phyloP scores from a whole-genome alignment of 2,329 filamentous ascomycete species.

The Fusarium austroafricanum region DNA sequence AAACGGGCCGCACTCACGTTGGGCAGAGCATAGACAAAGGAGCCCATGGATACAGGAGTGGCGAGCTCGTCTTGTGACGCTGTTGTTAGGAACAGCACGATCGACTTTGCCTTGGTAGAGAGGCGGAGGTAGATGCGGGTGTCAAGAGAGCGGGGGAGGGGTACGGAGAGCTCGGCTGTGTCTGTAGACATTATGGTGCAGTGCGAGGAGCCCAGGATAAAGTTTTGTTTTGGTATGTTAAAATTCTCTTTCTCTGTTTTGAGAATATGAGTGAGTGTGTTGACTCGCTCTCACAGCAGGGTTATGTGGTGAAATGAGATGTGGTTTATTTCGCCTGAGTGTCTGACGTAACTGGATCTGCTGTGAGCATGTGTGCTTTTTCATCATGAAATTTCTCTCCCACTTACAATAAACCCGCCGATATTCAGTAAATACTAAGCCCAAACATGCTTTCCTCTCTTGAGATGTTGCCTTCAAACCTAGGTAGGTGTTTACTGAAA shows the following conservation, averaged over 20 bases:
- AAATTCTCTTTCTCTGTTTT: neutral
- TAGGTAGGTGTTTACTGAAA: neutral
- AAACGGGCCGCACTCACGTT: conserved; percentile 68
- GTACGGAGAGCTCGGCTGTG: conserved; percentile 64
- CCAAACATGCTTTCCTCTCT: neutral
- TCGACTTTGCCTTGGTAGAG: conserved; percentile 66
- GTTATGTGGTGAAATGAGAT: neutral
- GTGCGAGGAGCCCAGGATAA: neutral
- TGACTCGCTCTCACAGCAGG: neutral
- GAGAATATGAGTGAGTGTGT: neutral
- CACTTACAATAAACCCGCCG: neutral
- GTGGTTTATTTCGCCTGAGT: neutral
- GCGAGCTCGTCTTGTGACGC: conserved; percentile 64
- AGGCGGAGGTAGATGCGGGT: conserved; percentile 71
- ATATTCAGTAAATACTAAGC: neutral
- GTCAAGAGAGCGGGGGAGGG: conserved; percentile 69
- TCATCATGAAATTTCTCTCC: no score
- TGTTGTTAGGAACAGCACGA: conserved; percentile 72
- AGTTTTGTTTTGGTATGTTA: neutral
- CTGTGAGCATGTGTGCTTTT: neutral
- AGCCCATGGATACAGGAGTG: conserved; percentile 74
- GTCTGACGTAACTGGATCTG: conserved; percentile 7
- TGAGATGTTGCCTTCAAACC: neutral
- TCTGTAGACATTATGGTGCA: conserved; percentile 43
- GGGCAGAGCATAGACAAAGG: conserved; percentile 93